A percentile compares a stretch with the other conserved stretches of the same genome.
Evolutionary conservation across 495 filamentous ascomycete genomes (phyloP).

Genomic region (Oleoguttula mirabilis): DNA sequence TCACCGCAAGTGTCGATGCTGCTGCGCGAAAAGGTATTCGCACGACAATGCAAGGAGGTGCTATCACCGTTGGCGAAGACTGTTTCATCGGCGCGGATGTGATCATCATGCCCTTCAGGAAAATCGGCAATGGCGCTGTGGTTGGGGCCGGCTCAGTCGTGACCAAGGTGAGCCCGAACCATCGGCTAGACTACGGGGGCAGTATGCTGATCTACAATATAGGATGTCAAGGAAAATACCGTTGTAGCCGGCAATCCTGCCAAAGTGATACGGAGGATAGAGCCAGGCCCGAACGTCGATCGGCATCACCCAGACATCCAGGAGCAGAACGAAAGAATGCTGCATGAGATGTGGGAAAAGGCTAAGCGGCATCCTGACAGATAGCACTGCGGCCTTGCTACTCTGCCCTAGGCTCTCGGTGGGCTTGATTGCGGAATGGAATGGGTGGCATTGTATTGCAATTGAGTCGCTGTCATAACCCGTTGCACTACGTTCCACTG

Average conservation of each 20-base stretch:
- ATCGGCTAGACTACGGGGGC: too few species aligned
- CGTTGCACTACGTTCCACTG: too few species aligned
- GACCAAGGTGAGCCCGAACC: conserved; percentile 30
- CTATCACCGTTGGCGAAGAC: conserved; percentile 74
- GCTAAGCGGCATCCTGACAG: too few species aligned
- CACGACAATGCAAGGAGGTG: conserved; percentile 57
- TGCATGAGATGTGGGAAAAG: conserved; percentile 4
- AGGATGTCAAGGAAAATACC: conserved; percentile 50
- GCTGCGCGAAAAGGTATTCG: conserved; percentile 60
- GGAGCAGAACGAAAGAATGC: conserved; percentile 11
- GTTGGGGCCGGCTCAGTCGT: conserved; percentile 32
- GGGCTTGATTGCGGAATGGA: too few species aligned
- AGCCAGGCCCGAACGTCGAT: conserved; percentile 7
- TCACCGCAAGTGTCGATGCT: conserved; percentile 64
- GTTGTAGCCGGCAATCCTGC: conserved; percentile 54
- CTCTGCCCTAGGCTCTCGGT: too few species aligned
- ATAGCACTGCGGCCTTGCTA: too few species aligned
- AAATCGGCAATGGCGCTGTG: conserved; percentile 28
- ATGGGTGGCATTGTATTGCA: too few species aligned
- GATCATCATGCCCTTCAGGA: conserved; percentile 53
- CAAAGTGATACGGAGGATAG: conserved; percentile 42
- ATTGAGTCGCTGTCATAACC: too few species aligned
- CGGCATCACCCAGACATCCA: conserved; percentile 10
- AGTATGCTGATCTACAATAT: too few species aligned
- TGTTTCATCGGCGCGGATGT: conserved; percentile 80